phyloP scores from a whole-genome alignment of 345 rosid species.

The Eucalyptus coolabah region DNA sequence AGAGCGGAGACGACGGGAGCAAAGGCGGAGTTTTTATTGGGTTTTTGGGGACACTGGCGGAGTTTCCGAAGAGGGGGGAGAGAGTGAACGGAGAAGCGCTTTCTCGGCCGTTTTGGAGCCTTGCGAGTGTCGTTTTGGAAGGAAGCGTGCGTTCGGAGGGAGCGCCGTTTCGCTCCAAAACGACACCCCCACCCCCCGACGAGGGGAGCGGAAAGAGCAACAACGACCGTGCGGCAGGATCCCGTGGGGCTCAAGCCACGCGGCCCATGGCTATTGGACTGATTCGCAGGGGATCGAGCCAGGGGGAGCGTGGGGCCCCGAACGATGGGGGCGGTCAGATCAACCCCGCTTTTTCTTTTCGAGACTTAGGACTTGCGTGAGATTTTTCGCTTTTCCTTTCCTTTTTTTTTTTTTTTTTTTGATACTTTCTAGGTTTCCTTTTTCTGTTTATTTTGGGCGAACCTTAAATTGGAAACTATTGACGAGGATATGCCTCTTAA shows the following conservation, averaged over 20 bases:
- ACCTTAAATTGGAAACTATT: background rate
- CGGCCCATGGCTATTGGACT: background rate
- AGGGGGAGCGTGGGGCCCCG: background rate
- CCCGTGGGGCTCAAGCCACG: background rate
- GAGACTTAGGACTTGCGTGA: background rate
- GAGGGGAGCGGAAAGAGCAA: background rate
- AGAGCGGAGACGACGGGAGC: background rate
- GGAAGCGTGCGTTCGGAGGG: background rate
- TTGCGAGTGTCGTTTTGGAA: background rate
- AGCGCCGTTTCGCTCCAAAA: background rate
- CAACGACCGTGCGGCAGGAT: background rate
- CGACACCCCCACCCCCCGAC: background rate
- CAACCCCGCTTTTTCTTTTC: background rate
- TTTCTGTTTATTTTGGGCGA: background rate
- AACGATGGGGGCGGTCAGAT: background rate
- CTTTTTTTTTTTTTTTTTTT: accelerated
- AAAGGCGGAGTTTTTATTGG: background rate
- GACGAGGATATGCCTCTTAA: background rate
- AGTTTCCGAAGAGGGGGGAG: slow-evolving; percentile 7
- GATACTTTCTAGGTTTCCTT: background rate
- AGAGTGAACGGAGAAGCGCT: background rate
- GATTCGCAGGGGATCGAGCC: background rate
- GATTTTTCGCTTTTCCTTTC: background rate
- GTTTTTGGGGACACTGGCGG: slow-evolving; percentile 13
- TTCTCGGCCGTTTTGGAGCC: background rate